Evolutionary conservation across 306 rosid genomes (phyloP).

Genomic region (Casuarina equisetifolia): DNA sequence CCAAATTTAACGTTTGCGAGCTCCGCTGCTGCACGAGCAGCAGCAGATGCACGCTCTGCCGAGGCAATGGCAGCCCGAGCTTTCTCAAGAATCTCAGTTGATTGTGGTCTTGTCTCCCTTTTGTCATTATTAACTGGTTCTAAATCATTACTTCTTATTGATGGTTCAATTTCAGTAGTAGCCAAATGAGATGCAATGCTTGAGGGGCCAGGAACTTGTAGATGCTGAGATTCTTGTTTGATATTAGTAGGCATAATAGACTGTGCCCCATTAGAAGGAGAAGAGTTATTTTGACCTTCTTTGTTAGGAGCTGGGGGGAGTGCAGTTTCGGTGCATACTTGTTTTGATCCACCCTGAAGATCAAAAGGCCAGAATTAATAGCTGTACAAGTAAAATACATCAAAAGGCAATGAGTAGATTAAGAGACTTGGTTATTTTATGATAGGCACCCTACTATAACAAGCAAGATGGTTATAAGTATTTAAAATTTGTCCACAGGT

Average conservation of each 20-base stretch:
- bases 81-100: conserved; percentile 67
- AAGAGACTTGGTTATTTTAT: too few relatives aligned
- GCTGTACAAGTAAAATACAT: not conserved
- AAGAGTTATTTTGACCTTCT: conserved; percentile 34
- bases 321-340: conserved; percentile 40
- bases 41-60: conserved; percentile 85
- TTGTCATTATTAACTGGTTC: conserved; percentile 28
- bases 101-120: conserved; percentile 44
- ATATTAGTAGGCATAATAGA: conserved; percentile 28
- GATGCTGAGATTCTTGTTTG: conserved; percentile 45
- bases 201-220: conserved; percentile 40
- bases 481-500: not conserved
- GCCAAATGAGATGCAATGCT: conserved; percentile 28
- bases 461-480: not conserved
- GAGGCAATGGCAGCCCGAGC: conserved; percentile 87
- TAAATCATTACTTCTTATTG: conserved; percentile 31
- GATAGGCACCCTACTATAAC: not conserved
- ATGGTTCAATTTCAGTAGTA: conserved; percentile 58
- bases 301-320: conserved; percentile 42
- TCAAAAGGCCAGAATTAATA: conserved; percentile 1
- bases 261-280: conserved; percentile 32
- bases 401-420: not conserved
- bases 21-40: conserved; percentile 80
- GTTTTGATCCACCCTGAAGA: conserved; percentile 72
- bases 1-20: conserved; percentile 53